Conservation (phyloP, 257 asterid genomes). For the Cordia subcordata region DNA sequence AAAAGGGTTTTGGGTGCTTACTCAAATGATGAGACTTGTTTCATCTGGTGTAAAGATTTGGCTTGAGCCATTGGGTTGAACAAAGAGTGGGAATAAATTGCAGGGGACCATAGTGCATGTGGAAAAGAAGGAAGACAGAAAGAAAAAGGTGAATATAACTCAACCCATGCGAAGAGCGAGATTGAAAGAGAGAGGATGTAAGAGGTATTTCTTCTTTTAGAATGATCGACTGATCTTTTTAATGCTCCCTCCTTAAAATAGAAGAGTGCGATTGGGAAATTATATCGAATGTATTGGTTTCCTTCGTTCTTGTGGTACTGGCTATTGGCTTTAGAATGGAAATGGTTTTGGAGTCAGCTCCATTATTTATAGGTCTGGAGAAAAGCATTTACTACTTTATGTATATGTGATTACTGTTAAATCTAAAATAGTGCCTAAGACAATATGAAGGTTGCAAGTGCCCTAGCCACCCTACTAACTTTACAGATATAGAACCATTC, state of each 20-base stretch:
- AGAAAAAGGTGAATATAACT: no score
- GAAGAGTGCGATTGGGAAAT: no score
- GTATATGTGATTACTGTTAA: not conserved
- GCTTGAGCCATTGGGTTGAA: constrained; percentile 13
- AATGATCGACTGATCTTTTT: no score
- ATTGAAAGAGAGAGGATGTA: no score
- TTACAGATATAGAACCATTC: no score
- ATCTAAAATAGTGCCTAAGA: not conserved
- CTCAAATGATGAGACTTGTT: constrained; percentile 23
- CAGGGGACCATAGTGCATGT: constrained; percentile 17
- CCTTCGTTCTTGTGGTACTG: not conserved
- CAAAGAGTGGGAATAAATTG: constrained; percentile 6
- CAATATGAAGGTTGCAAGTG: no score
- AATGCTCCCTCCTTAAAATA: no score
- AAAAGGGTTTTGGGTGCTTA: constrained; percentile 5
- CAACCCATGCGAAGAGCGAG: no score
- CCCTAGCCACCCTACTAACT: no score
- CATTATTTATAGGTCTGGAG: constrained; percentile 33
- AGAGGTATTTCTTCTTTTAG: no score
- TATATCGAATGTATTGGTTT: not conserved
- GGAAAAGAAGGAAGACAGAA: not conserved
- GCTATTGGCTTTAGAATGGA: constrained; percentile 10
- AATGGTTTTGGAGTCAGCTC: constrained; percentile 8
- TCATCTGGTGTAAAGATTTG: constrained; percentile 18
- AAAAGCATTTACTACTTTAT: constrained; percentile 1